Evolutionary conservation across 345 rosid species (phyloP).

Genomic region (Rhizophora mangle): DNA sequence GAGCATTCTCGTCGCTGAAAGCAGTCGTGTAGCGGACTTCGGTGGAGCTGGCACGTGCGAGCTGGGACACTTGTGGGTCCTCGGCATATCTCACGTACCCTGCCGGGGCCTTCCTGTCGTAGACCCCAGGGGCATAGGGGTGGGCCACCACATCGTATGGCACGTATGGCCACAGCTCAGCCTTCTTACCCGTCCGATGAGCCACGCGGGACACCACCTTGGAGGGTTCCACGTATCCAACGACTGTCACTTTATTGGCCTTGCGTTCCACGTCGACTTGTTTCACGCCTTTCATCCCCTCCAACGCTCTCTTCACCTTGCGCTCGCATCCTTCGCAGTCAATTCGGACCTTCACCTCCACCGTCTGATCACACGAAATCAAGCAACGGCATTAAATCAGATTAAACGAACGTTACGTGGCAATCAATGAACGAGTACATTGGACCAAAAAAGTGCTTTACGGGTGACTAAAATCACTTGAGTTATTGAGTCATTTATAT

Average conservation of each 20-base stretch:
- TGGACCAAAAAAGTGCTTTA: neutral
- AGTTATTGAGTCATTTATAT: too few relatives aligned
- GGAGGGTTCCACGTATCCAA: slow-evolving; percentile 71
- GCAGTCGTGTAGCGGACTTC: slow-evolving; percentile 96
- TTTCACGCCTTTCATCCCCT: slow-evolving; percentile 87
- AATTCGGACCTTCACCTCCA: slow-evolving; percentile 78
- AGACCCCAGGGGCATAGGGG: slow-evolving; percentile 88
- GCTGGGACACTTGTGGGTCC: slow-evolving; percentile 54
- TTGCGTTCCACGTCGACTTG: slow-evolving; percentile 75
- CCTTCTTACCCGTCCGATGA: slow-evolving; percentile 89
- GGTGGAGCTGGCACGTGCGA: slow-evolving; percentile 96
- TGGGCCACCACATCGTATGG: slow-evolving; percentile 84
- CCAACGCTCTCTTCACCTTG: slow-evolving; percentile 69
- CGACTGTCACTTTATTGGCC: slow-evolving; percentile 78
- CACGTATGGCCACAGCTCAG: slow-evolving; percentile 89
- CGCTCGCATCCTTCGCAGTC: slow-evolving; percentile 99
- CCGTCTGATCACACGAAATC: slow-evolving; percentile 51
- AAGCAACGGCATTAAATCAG: neutral
- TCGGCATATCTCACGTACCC: slow-evolving; percentile 74
- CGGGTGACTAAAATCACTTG: too few relatives aligned
- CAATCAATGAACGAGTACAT: neutral
- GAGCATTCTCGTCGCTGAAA: slow-evolving; percentile 82
- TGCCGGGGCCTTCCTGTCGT: slow-evolving; percentile 80
- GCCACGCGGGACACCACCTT: slow-evolving; percentile 75
- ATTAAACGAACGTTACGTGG: neutral